A percentile compares a stretch with the other conserved stretches of the same genome.
These are phyloP conservation scores for Omphalea diandra DNA, from an alignment of 441 rosid genomes.

Conservation along the genomic window DNA sequence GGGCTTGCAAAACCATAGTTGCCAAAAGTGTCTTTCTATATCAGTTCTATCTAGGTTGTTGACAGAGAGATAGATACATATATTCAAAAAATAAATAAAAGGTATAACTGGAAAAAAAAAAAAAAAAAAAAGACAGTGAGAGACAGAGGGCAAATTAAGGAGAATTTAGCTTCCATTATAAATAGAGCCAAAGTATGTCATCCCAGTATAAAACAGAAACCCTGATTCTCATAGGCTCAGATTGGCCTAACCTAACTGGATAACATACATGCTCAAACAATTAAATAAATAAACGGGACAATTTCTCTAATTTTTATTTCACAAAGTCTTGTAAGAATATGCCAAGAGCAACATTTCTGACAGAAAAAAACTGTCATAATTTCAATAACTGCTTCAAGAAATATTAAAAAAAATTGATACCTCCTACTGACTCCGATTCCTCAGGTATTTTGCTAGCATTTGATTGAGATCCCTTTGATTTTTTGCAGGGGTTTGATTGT, in stretches of 20 bases:
- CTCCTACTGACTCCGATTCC: conserved; percentile 23
- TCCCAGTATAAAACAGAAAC: neutral
- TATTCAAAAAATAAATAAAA: conserved; percentile 19
- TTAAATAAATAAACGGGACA: neutral
- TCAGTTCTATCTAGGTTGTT: conserved; percentile 12
- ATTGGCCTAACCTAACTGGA: neutral
- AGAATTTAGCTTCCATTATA: neutral
- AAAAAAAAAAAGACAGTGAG: too few relatives aligned
- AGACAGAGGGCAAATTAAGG: too few relatives aligned
- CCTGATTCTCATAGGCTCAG: neutral
- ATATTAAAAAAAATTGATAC: conserved; percentile 20
- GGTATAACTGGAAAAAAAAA: conserved; percentile 7
- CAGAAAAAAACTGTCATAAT: neutral
- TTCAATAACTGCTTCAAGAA: conserved; percentile 2
- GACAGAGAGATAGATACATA: conserved; percentile 11
- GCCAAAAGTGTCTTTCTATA: conserved; percentile 56
- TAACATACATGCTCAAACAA: neutral
- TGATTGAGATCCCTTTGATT: too few relatives aligned
- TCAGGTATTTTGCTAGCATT: too few relatives aligned
- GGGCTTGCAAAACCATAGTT: conserved; percentile 66
- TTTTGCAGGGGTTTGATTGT: neutral
- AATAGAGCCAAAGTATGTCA: neutral
- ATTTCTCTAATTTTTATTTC: neutral
- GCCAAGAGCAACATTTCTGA: neutral
- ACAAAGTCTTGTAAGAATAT: neutral